Percentiles rank a stretch among this genome's conserved stretches.
phyloP scores from a whole-genome alignment of 768 basidiomycete genomes.

The Suillus luteus region DNA sequence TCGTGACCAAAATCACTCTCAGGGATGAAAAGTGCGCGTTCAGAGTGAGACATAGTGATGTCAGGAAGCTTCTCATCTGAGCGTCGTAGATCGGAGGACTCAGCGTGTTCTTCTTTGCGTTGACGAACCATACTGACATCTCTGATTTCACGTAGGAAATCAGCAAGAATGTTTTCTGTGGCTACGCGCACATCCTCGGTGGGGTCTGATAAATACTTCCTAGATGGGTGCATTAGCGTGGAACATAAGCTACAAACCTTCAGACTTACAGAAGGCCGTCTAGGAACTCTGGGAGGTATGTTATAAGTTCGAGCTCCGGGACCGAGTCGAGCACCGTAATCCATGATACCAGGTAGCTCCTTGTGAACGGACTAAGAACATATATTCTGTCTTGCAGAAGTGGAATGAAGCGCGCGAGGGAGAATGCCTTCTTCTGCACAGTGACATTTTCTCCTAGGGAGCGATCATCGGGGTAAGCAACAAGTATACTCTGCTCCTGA shows the following conservation, averaged over 20 bases:
- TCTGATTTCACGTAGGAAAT: constrained; percentile 88
- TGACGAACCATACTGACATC: constrained; percentile 79
- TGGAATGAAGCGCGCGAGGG: constrained; percentile 92
- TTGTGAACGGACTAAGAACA: constrained; percentile 92
- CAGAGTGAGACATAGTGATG: constrained; percentile 56
- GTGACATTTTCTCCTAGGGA: constrained; percentile 36
- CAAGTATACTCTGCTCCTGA: constrained; percentile 57
- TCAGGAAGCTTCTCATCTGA: constrained; percentile 58
- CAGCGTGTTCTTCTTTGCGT: constrained; percentile 57
- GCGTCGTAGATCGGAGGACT: constrained; percentile 41
- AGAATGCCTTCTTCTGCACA: constrained; percentile 78
- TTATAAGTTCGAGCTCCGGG: constrained; percentile 93
- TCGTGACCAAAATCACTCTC: constrained; percentile 43
- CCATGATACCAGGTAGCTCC: constrained; percentile 97
- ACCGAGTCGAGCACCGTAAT: constrained; percentile 94
- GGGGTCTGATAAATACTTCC: constrained; percentile 94
- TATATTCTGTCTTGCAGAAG: constrained; percentile 91
- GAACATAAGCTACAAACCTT: constrained; percentile 9
- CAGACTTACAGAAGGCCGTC: constrained; percentile 84
- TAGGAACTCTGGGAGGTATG: constrained; percentile 92
- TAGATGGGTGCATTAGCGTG: constrained; percentile 33
- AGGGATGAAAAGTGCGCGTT: constrained; percentile 57
- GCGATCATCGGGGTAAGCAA: constrained; percentile 59
- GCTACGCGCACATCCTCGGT: constrained; percentile 91
- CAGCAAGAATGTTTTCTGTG: constrained; percentile 85